Evolutionary conservation across 768 basidiomycete species (phyloP).

Genomic region (Kwoniella europaea): DNA sequence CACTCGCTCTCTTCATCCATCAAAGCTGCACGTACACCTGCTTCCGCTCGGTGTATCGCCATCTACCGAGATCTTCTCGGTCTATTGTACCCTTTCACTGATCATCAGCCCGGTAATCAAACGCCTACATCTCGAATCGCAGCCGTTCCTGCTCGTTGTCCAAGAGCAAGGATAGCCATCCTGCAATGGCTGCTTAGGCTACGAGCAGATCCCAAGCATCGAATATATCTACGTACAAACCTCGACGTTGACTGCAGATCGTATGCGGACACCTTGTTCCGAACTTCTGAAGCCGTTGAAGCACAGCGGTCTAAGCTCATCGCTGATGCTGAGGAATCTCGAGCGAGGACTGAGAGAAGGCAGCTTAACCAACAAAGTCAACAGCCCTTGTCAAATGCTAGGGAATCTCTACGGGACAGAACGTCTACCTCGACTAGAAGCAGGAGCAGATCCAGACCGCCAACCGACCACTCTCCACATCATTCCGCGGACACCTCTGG

Average conservation of each 20-base stretch:
- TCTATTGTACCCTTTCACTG: constrained; percentile 56
- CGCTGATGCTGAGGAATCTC: constrained; percentile 27
- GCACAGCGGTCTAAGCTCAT: constrained; percentile 22
- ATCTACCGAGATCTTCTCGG: constrained; percentile 60
- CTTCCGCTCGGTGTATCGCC: constrained; percentile 56
- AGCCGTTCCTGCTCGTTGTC: constrained; percentile 51
- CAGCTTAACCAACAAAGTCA: constrained; percentile 9
- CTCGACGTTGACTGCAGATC: constrained; percentile 61
- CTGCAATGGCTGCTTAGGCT: constrained; percentile 88
- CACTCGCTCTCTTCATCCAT: constrained; percentile 41
- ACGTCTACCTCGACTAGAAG: constrained; percentile 42
- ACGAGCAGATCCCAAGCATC: constrained; percentile 86
- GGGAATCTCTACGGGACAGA: constrained; percentile 26
- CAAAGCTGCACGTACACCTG: constrained; percentile 52
- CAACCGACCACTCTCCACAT: constrained; percentile 10
- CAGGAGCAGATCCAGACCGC: constrained; percentile 53
- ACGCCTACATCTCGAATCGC: constrained; percentile 10
- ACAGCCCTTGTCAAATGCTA: background rate
- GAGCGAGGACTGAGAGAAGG: constrained; percentile 20
- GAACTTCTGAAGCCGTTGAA: constrained; percentile 45
- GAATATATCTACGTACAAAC: constrained; percentile 72
- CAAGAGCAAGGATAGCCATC: constrained; percentile 70
- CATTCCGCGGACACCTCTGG: constrained; percentile 17
- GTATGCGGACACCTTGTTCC: constrained; percentile 68
- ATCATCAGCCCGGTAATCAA: constrained; percentile 10